Evolutionary conservation across 768 basidiomycete genomes (phyloP), one percentile per base, ranked within the genome.

Genomic region (Boletus reticuloceps): DNA sequence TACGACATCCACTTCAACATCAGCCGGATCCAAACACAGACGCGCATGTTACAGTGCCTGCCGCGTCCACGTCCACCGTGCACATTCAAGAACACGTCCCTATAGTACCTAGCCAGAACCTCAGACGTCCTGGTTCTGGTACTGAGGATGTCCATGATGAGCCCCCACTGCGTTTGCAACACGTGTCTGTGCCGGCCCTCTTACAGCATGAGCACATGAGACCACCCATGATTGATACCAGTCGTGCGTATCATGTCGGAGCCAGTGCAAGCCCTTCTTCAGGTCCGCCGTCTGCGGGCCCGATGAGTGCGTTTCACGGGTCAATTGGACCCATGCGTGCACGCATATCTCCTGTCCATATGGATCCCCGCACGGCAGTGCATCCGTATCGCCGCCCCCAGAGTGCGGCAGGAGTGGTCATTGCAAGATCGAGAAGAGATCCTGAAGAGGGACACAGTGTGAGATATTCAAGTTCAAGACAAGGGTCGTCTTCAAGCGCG

Each of bases 1-100:
- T 73, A 58, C 75, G 72, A 50, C 74, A 74, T 49, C 61, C 66
- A 48, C 71, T 73, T 54, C 72, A 69, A 46, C 70, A 71, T 55
- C 73, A 75, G 34, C 74, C 64, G 56, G 66, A 61, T 40, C 64
- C 59, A 47, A 43, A 29, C 45, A 67, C 59, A 58, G 64, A 68
- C 50, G 56, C 55, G 51, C 66, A 60, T 54, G 56, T 57, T 46
- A 29, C 29, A 29, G 29, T 29, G 29, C 43, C 63, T 44, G 51
- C 54, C 16, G 46, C 58, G 9, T 61, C 65, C 19, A 45, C 64
- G 36, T 13, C 58, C 12, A 40, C 50, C 12, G 55, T 68, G 36
- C 64, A 64, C 27, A 43, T 59, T 43, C 68, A 69, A 64, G 70
- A 73, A 4, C 64, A 58, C 12, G 51, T 68, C 1, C 70, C 70